Evolutionary conservation across 2,329 filamentous ascomycete genomes (phyloP).

Genomic region (Metarhizium humberi): DNA sequence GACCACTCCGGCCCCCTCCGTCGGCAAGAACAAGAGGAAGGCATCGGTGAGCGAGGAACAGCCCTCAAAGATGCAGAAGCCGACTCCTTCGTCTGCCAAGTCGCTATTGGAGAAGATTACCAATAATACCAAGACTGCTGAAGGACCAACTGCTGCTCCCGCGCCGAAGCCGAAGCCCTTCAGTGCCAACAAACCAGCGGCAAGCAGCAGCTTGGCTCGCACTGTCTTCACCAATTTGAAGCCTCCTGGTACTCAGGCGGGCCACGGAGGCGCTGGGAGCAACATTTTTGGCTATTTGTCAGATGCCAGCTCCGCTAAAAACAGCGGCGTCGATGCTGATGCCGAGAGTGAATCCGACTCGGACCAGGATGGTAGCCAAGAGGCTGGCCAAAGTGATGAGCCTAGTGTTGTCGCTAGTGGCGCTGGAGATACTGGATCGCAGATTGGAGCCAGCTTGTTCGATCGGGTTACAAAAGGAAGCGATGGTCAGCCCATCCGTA

Average conservation of each 20-base stretch:
- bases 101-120: constrained; percentile 48
- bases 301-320: constrained; percentile 44
- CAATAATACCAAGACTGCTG: constrained; percentile 31
- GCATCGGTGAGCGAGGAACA: constrained; percentile 36
- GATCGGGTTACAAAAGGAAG: constrained; percentile 43
- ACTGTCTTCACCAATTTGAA: constrained; percentile 35
- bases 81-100: constrained; percentile 43
- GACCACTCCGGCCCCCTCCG: constrained; percentile 5
- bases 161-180: constrained; percentile 23
- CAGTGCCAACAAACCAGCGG: constrained; percentile 21
- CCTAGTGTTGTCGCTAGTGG: constrained; percentile 32
- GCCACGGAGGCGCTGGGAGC: constrained; percentile 18
- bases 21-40: constrained; percentile 44
- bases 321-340: constrained; percentile 40
- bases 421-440: constrained; percentile 29
- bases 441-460: constrained; percentile 36
- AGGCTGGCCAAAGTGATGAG: constrained; percentile 33
- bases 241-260: constrained; percentile 14
- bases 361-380: constrained; percentile 33
- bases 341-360: constrained; percentile 36
- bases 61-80: constrained; percentile 41
- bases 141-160: constrained; percentile 14
- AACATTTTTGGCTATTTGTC: constrained; percentile 56
- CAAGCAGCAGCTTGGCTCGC: constrained; percentile 28
- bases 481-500: constrained; percentile 40